Evolutionary conservation across 495 filamentous ascomycete genomes (phyloP), one percentile per base, ranked within the genome.

Genomic region (Penicillium manginii): DNA sequence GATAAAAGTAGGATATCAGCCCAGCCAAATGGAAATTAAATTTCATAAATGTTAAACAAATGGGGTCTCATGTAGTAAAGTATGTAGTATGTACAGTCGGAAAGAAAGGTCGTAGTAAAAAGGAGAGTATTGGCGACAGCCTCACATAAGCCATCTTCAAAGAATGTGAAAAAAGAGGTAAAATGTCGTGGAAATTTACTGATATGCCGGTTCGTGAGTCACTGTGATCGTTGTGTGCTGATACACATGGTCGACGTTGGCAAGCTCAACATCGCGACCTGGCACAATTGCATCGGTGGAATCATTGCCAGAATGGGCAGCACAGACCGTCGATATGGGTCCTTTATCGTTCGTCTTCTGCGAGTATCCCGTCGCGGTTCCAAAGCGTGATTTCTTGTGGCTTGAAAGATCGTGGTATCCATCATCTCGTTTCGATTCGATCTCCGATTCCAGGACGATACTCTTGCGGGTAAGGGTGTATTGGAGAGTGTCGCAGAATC

Each of bases 401-500:
- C 47, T 54, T 12, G 49, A 57, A 40, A 59, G 23, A 11, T 61
- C 59, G 43, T 51, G 33, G 50, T 66, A 58, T 23, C 59, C 62
- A 46, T 58, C 56, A n/a, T 60, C 50, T 45, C 55, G 52, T 33
- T 63, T 64, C 39, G 61, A 57, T 50, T 53, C 19, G 12, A 58
- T 58, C 61, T 74, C 69, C 6, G 66, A 61, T 29, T 68, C 59
- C 54, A 71, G 60, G 32, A 78, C 65, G 15, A 65, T 32, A 46
- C 56, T 70, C 11, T 60, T 55, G 12, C 87, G 75, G 2, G 87
- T 90, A 7, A 84, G 68, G 4, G 85, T 79, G 68, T 89, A 91
- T 9, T 90, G 70, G 8, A 88, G 62, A 9, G 84, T 83, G 62
- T 90, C 88, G 33, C 89, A 72, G 78, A 84, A 86, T 43, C 88